phyloP scores from a whole-genome alignment of 2,329 filamentous ascomycete genomes.

The Ophidiomyces ophidiicola region DNA sequence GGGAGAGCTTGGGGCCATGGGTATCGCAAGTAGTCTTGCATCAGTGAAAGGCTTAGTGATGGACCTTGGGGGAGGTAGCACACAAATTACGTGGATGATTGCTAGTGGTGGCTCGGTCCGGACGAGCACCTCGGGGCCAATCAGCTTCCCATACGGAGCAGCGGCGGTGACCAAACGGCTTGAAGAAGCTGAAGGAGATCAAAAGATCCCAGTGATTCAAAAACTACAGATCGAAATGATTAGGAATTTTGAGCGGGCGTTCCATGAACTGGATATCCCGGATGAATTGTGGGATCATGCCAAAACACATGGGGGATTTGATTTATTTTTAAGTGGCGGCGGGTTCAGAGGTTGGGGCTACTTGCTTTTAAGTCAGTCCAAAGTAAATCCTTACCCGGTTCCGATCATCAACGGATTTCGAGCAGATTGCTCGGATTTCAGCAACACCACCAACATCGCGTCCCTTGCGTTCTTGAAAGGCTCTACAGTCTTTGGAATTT shows the following conservation, averaged over 20 bases:
- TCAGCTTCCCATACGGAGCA: constrained; percentile 59
- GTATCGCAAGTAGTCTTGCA: constrained; percentile 62
- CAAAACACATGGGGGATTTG: constrained; percentile 41
- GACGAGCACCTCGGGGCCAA: constrained; percentile 44
- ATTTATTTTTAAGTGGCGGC: constrained; percentile 76
- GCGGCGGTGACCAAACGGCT: constrained; percentile 51
- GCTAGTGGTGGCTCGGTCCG: constrained; percentile 39
- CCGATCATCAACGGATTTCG: constrained; percentile 70
- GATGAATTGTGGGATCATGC: constrained; percentile 36
- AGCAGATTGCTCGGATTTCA: constrained; percentile 46
- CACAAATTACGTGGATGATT: constrained; percentile 57
- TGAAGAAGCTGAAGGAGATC: constrained; percentile 34
- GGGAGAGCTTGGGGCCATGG: constrained; percentile 69
- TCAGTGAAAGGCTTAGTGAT: constrained; percentile 67
- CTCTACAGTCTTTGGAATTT: constrained; percentile 55
- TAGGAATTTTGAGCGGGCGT: constrained; percentile 48
- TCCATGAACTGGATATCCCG: constrained; percentile 47
- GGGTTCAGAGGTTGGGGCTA: constrained; percentile 87
- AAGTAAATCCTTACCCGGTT: constrained; percentile 67
- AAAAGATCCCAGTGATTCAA: constrained; percentile 32
- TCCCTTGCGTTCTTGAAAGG: constrained; percentile 28
- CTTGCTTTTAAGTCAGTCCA: constrained; percentile 68
- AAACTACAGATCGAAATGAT: constrained; percentile 45
- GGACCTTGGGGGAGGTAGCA: constrained; percentile 69
- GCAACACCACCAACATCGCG: constrained; percentile 38